Evolutionary conservation across 208 protist species (phyloP).

Genomic region (Porcisia hertigi): DNA sequence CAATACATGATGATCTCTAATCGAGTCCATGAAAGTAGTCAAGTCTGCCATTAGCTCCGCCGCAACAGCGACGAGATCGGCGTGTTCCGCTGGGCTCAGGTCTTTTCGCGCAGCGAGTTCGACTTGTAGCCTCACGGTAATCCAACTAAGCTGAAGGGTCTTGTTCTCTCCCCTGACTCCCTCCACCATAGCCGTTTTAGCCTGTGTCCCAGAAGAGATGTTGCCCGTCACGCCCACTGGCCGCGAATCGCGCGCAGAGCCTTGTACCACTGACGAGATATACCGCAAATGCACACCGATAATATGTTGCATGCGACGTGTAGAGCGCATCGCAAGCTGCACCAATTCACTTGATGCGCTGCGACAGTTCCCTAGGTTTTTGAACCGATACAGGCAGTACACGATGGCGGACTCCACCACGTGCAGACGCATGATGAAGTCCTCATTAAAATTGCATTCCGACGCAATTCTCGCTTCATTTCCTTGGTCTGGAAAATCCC

Average conservation of each 20-base stretch:
- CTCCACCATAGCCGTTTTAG: not conserved
- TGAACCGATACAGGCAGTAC: slow-evolving; percentile 1
- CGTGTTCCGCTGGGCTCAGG: not conserved
- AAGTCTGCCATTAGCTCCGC: not conserved
- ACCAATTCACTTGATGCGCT: not conserved
- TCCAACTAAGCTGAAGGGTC: slow-evolving; percentile 1
- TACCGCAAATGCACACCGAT: not conserved
- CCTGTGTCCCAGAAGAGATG: not conserved
- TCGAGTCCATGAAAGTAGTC: not conserved
- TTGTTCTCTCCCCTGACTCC: not conserved
- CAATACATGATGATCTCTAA: not conserved
- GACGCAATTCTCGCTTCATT: too few relatives aligned
- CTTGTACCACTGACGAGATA: not conserved
- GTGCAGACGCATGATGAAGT: not conserved
- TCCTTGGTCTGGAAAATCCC: not conserved
- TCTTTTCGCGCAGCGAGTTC: not conserved
- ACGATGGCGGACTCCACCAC: slow-evolving; percentile 4
- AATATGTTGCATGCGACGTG: not conserved
- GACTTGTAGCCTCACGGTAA: not conserved
- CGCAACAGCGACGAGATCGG: not conserved
- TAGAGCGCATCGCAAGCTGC: not conserved
- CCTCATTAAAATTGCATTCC: not conserved
- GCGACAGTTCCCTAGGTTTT: not conserved
- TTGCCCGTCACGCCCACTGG: too few relatives aligned
- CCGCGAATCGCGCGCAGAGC: not conserved